Evolutionary conservation across 169 alveolate species (phyloP).

Genomic region (Plasmodium knowlesi): DNA sequence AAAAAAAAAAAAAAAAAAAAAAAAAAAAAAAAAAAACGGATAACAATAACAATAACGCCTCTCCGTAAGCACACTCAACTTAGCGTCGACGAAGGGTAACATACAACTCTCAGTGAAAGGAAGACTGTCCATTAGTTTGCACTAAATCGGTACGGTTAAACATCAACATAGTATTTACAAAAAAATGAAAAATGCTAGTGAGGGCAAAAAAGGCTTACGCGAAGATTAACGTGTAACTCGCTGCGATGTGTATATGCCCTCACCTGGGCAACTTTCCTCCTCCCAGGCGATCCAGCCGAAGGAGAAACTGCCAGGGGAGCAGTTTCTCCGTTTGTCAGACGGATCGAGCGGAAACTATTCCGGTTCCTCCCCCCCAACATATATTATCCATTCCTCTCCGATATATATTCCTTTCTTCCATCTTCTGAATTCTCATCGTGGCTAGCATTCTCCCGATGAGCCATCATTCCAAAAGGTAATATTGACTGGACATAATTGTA

Average conservation of each 20-base stretch:
- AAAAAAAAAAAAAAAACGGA: background rate
- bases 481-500: conserved; percentile 66
- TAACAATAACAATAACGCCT: background rate
- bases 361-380: background rate
- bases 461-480: conserved; percentile 38
- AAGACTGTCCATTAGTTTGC: background rate
- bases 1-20: background rate
- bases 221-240: background rate
- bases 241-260: background rate
- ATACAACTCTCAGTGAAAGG: background rate
- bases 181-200: background rate
- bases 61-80: background rate
- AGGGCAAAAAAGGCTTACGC: background rate
- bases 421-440: conserved; percentile 3
- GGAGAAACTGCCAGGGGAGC: background rate
- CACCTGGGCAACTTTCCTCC: background rate
- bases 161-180: background rate
- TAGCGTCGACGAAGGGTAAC: background rate
- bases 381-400: background rate
- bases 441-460: conserved; percentile 8
- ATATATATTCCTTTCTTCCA: background rate
- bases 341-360: background rate
- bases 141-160: background rate
- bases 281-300: background rate
- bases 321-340: background rate